Evolutionary conservation across 352 stramenopile species (phyloP), one percentile per base, ranked within the genome.

Genomic region (Pseudoperonospora humuli): DNA sequence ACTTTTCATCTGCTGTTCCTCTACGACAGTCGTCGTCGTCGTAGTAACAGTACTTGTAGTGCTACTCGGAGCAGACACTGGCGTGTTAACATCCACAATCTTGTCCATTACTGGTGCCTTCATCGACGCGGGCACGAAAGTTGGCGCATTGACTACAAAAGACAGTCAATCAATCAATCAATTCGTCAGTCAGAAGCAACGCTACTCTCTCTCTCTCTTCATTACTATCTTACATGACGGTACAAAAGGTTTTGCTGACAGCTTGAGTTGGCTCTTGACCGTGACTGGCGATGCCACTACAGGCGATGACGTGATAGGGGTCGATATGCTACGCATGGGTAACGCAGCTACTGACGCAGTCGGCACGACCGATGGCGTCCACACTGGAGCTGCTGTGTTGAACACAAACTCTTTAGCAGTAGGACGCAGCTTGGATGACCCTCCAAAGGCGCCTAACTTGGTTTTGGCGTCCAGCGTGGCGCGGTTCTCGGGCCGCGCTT

Each of bases 371-470:
- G 56, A 32, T 1, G 75, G 75, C 29, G 64, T 83, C 71, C 71
- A 86, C 7, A 34, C 57, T 0, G 75, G 65, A 7, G 75, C 71
- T 11, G 41, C 39, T n/a, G 57, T 47, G 57, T 72, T 83, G 39
- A 86, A 78, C 7, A 87, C 72, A 39, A 87, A 87, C 35, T 53
- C 66, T 50, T 80, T 82, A 32, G 72, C 75, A 5, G 62, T 61
- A 18, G 75, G 60, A 34, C 75, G 72, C 26, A 84, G 61, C 63
- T 81, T 85, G 36, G 75, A 68, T 19, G 40, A 45, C 20, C 29
- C 54, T 28, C 29, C 41, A 24, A 33, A 25, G 1, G 32, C 40
- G 15, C 15, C 15, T 11, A 38, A 25, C 15, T 57, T 54, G 7
- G 53, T 58, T 37, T 50, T 58, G 24, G 50, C 48, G 48, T 50